These are phyloP conservation scores for Lactarius hatsudake DNA, from an alignment of 768 basidiomycete species.

Conservation along the genomic window DNA sequence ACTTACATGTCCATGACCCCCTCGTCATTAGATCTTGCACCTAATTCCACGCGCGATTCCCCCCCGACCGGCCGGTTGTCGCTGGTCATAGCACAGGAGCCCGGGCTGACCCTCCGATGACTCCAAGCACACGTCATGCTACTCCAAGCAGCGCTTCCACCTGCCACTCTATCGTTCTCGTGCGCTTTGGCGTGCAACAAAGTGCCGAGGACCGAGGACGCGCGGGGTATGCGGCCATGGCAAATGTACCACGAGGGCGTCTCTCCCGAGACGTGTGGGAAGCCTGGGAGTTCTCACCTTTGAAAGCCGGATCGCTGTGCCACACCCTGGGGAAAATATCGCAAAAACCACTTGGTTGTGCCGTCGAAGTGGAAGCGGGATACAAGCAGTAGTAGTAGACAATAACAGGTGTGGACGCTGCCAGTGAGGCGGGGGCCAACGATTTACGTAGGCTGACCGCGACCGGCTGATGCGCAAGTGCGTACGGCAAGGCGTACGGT, in stretches of 20 bases:
- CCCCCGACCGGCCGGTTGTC: not conserved
- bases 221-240: not conserved
- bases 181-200: not conserved
- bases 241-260: not conserved
- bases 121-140: not conserved
- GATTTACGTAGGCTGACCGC: not conserved
- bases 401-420: not conserved
- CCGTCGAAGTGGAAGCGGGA: not conserved
- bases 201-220: not conserved
- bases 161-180: not conserved
- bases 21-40: not conserved
- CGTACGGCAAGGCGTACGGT: not conserved
- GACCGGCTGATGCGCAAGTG: not conserved
- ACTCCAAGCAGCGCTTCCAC: not conserved
- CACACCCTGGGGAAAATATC: not conserved
- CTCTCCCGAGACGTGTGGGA: not conserved
- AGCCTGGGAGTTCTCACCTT: not conserved
- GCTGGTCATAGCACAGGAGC: not conserved
- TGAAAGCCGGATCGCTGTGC: not conserved
- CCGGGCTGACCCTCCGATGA: not conserved
- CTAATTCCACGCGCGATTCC: constrained; percentile 5
- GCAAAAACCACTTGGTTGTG: not conserved
- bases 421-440: not conserved
- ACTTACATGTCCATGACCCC: not conserved
- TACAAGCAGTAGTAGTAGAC: not conserved